Base-by-base conservation (phyloP, 345 rosid genomes). In the Leavenworthia alabamica region DNA sequence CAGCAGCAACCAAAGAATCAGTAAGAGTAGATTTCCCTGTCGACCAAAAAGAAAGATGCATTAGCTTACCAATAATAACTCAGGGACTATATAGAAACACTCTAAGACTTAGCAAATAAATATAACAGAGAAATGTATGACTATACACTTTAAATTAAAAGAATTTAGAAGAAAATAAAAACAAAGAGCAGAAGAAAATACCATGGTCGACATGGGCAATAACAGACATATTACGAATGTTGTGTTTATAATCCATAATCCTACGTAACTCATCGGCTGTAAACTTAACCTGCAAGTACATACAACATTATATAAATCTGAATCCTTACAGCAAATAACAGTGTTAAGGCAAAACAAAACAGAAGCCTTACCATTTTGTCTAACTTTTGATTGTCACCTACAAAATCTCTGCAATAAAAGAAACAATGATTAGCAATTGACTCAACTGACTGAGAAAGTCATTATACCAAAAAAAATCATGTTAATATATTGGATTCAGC, bases 1-100 rank as follows among this genome's bases (percentile, higher is more conserved):
- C 96, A 77, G 96, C 96, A 76, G 96, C 96, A 13, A 88, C 96
- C 9, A 88, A 79, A n/a, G 96, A 88, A 42, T 88, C 96, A 0
- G 96, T 88, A 16, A 88, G 89, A 0, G 95, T 87, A 5, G 95
- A 87, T 60, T 87, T 88, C 8, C 96, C 96, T 88, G 74, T 50
- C 60, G 27, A n/a, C 16, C 3, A 13, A 11, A 26, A 60, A 11
- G 6, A n/a, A 0, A 17, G 0, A 29, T 22, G 8, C 45, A 31
- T 40, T 16, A 44, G 61, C 5, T 43, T 5, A 11, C 2, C 3
- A 35, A 12, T n/a, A n/a, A 36, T 36, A 2, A n/a, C 2, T 37
- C 2, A 5, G 1, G n/a, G 6, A n/a, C 15, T 36, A 36, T n/a
- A 37, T 8, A 4, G 2, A 11, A 12, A 35, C 24, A 22, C 24